A percentile compares a stretch with the other conserved stretches of the same genome.
Evolutionary conservation across 768 basidiomycete genomes (phyloP).

Genomic region (Boletus vermiculosoides): DNA sequence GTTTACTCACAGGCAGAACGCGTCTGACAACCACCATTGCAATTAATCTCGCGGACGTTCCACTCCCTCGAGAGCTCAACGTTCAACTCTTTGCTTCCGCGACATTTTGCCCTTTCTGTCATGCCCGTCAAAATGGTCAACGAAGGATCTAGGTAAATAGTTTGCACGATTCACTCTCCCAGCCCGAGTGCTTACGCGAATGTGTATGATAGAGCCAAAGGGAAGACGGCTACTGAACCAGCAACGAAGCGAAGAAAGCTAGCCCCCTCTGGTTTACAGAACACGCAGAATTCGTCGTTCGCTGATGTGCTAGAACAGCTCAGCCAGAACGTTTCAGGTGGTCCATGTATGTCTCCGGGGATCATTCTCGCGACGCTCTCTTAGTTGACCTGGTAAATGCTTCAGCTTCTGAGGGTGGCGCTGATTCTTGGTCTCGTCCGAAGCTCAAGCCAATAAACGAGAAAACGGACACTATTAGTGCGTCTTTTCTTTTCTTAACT

Average conservation of each 20-base stretch:
- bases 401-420: constrained; percentile 73
- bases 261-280: constrained; percentile 33
- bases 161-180: not conserved
- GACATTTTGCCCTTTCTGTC: not conserved
- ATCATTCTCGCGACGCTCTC: not conserved
- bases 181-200: constrained; percentile 2
- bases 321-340: constrained; percentile 46
- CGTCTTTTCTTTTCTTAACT: constrained; percentile 19
- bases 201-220: constrained; percentile 25
- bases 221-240: constrained; percentile 33
- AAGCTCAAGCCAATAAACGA: constrained; percentile 51
- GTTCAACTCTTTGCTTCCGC: not conserved
- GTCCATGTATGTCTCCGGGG: constrained; percentile 37
- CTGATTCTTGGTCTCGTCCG: constrained; percentile 73
- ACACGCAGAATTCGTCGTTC: constrained; percentile 45
- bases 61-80: not conserved
- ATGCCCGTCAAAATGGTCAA: constrained; percentile 20
- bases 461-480: constrained; percentile 67
- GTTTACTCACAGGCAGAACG: constrained; percentile 11
- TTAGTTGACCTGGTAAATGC: not conserved
- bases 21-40: not conserved
- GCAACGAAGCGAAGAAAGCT: constrained; percentile 57
- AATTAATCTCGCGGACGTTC: not conserved
- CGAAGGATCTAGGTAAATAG: constrained; percentile 16
- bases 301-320: constrained; percentile 62